These are phyloP conservation scores for Mycena latifolia DNA, from an alignment of 768 basidiomycete genomes.

Conservation along the genomic window DNA sequence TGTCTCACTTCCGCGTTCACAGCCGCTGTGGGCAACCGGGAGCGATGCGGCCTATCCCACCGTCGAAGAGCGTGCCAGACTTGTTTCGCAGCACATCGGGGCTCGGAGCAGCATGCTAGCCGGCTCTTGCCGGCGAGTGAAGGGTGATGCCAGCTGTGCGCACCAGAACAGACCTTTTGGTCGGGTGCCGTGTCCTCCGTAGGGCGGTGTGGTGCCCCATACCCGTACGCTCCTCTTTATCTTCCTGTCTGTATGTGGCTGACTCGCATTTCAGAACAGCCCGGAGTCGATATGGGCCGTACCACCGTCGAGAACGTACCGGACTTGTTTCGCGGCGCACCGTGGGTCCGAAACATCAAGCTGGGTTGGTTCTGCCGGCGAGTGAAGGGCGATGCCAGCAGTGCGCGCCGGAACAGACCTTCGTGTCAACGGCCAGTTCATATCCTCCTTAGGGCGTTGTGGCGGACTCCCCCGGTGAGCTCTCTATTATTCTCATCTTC, in stretches of 20 bases:
- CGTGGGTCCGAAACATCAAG: not conserved
- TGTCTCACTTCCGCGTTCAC: not conserved
- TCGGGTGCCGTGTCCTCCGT: not conserved
- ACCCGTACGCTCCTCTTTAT: not conserved
- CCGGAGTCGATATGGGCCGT: not conserved
- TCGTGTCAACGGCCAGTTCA: not conserved
- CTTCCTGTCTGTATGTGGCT: not conserved
- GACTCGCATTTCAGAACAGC: not conserved
- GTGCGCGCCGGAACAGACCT: conserved; percentile 7
- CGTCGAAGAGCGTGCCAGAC: not conserved
- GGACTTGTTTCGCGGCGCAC: not conserved
- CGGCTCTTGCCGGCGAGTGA: not conserved
- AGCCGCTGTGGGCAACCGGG: not conserved
- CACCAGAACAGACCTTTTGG: not conserved
- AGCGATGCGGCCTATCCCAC: not conserved
- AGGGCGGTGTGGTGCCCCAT: too few species aligned
- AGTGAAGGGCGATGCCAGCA: conserved; percentile 2
- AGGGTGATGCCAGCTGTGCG: not conserved
- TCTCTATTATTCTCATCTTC: not conserved
- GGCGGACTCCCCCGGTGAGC: conserved; percentile 2
- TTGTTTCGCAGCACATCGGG: not conserved
- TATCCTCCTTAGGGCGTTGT: conserved; percentile 9
- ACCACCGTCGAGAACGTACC: conserved; percentile 1
- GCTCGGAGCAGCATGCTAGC: not conserved
- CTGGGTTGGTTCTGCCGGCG: not conserved